These are phyloP conservation scores for Nakazawaea ishiwadae DNA, from an alignment of 805 yeast genomes.

Conservation along the genomic window DNA sequence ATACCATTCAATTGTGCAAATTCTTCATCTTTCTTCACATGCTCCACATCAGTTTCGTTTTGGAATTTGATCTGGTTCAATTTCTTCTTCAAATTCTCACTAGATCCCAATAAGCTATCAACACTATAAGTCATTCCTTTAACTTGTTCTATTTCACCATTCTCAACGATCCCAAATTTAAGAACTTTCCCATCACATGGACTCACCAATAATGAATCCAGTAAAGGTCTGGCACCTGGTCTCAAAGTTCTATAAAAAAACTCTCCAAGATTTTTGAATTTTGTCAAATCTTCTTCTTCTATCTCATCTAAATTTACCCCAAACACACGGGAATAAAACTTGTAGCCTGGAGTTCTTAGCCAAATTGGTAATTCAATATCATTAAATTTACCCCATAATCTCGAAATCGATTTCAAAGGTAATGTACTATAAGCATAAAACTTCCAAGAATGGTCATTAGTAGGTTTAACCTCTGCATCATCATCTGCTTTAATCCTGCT, in stretches of 20 bases:
- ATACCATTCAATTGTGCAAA: constrained; percentile 80
- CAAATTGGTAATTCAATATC: constrained; percentile 80
- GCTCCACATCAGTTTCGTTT: constrained; percentile 31
- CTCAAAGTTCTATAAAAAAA: constrained; percentile 82
- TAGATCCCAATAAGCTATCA: constrained; percentile 78
- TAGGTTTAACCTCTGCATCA: constrained; percentile 44
- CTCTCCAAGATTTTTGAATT: constrained; percentile 79
- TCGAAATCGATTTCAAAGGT: constrained; percentile 85
- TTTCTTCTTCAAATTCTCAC: constrained; percentile 26
- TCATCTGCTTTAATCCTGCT: constrained; percentile 31
- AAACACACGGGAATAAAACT: constrained; percentile 70
- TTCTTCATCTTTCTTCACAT: constrained; percentile 53
- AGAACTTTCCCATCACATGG: constrained; percentile 94
- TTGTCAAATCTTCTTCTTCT: constrained; percentile 70
- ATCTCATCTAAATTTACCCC: constrained; percentile 90
- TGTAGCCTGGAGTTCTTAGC: constrained; percentile 79
- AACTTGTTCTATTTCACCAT: constrained; percentile 93
- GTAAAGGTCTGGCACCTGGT: constrained; percentile 77
- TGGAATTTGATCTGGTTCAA: constrained; percentile 49
- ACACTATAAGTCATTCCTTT: constrained; percentile 93
- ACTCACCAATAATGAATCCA: constrained; percentile 63
- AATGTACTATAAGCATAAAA: constrained; percentile 84
- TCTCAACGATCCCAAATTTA: constrained; percentile 72
- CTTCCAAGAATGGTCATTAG: constrained; percentile 66
- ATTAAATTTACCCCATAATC: constrained; percentile 93